Conservation (phyloP, 2,329 filamentous ascomycete species). For the Zymoseptoria crescenta region DNA sequence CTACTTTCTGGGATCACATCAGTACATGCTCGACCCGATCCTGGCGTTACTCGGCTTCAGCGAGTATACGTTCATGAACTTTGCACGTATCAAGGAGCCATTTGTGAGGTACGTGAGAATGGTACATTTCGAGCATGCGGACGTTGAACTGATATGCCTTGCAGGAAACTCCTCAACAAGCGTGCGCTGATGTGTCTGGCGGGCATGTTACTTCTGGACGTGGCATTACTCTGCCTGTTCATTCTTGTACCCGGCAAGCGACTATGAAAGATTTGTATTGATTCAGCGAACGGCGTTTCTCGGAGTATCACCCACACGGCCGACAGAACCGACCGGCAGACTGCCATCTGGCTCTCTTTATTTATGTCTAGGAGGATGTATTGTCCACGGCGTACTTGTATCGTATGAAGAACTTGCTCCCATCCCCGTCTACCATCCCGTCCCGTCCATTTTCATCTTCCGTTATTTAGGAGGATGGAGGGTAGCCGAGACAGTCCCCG, state of each 20-base stretch:
- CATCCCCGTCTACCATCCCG: no score
- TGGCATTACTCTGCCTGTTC: conserved; percentile 80
- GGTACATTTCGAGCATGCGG: no score
- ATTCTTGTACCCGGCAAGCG: conserved; percentile 88
- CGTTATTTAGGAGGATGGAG: no score
- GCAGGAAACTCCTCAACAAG: conserved; percentile 67
- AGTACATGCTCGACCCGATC: conserved; percentile 89
- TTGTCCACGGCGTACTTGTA: neutral
- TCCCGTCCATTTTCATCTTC: no score
- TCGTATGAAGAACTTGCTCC: neutral
- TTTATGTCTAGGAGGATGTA: neutral
- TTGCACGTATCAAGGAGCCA: conserved; percentile 78
- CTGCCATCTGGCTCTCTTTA: neutral
- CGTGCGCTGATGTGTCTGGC: conserved; percentile 73
- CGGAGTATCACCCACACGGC: conserved; percentile 5
- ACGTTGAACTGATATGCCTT: conserved; percentile 3
- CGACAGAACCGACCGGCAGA: conserved; percentile 4
- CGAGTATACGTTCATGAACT: conserved; percentile 94
- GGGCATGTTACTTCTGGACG: conserved; percentile 67
- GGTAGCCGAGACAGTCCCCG: no score
- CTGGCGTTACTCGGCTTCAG: conserved; percentile 83
- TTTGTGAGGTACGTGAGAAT: conserved; percentile 54
- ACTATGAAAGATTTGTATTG: conserved; percentile 41
- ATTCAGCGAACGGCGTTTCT: conserved; percentile 1
- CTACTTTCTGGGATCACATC: conserved; percentile 83